Base-by-base conservation (phyloP, 768 basidiomycete genomes). In the Boletellus sp. region DNA sequence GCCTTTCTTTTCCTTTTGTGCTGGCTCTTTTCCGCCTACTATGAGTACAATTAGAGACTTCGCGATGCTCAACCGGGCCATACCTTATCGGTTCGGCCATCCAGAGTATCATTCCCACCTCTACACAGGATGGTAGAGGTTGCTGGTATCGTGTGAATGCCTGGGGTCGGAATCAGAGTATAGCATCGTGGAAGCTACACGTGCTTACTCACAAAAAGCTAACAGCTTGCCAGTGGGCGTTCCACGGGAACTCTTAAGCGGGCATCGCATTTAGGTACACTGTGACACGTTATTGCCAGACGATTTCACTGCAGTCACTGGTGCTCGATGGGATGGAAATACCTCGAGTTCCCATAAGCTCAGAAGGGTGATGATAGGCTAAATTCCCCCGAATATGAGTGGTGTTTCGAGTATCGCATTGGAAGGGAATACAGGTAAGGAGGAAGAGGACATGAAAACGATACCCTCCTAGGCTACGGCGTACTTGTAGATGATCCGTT, bases 401-500 rank as follows among this genome's bases (percentile, higher is more conserved):
- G 5, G 20, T 47, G 45, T 41, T 35, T 37, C 7, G 24, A 23
- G 40, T 32, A 35, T 31, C 41, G 17, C 34, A 31, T 26, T 17
- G 19, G 19, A 36, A 20, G 13, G 52, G 24, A n/a, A 42, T 22
- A 33, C 23, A 34, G 7, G 24, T 19, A 32, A 17, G 11, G 17
- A 15, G 24, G 19, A 26, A 36, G 6, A 28, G 20, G 16, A n/a
- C 15, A 19, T 24, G 35, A 31, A 33, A 2, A 6, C 8, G 17
- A 34, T n/a, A 34, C n/a, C 24, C 17, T 16, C 31, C 20, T n/a
- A n/a, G n/a, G n/a, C 48, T 50, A 46, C 51, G 36, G 28, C 52
- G 58, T 49, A 23, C 47, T 52, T 13, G 54, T 56, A 4, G 47
- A 58, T 6, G 61, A 45, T 34, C 43, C 17, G 24, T 41, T 22